Evolutionary conservation across 768 basidiomycete genomes (phyloP), one percentile per base, ranked within the genome.

Genomic region (Naganishia onofrii): DNA sequence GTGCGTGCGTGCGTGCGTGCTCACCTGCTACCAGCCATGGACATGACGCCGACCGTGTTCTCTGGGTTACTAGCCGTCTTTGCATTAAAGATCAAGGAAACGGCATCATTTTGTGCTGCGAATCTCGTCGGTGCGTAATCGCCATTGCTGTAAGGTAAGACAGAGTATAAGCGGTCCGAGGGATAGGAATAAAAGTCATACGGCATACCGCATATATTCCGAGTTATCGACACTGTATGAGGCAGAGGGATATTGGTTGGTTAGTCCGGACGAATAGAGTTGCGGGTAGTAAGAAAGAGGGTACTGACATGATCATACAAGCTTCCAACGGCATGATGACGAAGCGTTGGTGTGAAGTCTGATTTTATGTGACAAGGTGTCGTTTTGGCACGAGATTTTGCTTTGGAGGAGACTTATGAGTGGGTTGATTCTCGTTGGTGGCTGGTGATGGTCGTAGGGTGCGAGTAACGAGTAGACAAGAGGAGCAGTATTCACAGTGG

Each of bases 31-130:
- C 92, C 91, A 17, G 93, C 95, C 92, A 95, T 95, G 32, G 92
- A 92, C 94, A 99, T 96, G 51, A 97, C 83, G 5, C 96, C 96
- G 51, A 97, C 94, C 13, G 93, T 93, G 82, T 91, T 97, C 83
- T 99, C 96, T 21, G 95, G 92, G 83, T 99, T 98, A 29, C 92
- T 90, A 79, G 92, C 89, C 74, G 90, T 90, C 85, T 99, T 99
- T 66, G 91, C 88, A 79, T 89, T 88, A 81, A 96, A 93, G 75
- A 97, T 85, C 68, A 88, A 87, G 68, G 87, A 93, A 73, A 94
- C 90, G 1, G 95, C 91, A 82, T 98, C 93, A 8, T 89, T 83
- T 82, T 98, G 96, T 0, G 94, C 92, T 36, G 89, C 88, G 77
- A 92, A 93, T 72, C 95, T 87, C 7, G 78, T 80, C 2, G 81